These are phyloP conservation scores for Paecilomyces sp. DNA, from an alignment of 2,329 filamentous ascomycete species.

Conservation along the genomic window DNA sequence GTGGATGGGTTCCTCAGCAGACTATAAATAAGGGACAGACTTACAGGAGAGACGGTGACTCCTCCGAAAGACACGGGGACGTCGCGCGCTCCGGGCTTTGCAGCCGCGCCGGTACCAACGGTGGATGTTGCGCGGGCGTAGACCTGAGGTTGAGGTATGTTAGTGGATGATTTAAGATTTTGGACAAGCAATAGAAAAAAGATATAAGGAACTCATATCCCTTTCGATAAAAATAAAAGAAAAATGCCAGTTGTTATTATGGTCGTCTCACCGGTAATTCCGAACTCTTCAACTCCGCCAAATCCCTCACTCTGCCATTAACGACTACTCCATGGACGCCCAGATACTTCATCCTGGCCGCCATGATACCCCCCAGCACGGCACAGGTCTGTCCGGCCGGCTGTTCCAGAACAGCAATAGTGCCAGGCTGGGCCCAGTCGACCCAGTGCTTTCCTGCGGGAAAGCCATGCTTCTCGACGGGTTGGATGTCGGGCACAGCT, in stretches of 20 bases:
- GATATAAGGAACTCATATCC: no score
- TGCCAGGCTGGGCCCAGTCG: conserved; percentile 54
- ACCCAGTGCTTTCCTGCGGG: conserved; percentile 59
- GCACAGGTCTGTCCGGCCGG: conserved; percentile 60
- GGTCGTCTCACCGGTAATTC: conserved; percentile 47
- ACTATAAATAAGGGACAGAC: conserved; percentile 4
- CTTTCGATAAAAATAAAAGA: background rate
- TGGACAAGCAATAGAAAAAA: background rate
- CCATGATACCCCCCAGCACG: conserved; percentile 71
- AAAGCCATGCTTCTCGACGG: conserved; percentile 42
- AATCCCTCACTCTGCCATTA: conserved; percentile 60
- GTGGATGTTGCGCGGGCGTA: conserved; percentile 38
- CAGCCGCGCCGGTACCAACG: conserved; percentile 38
- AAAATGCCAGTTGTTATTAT: background rate
- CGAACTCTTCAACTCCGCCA: conserved; percentile 51
- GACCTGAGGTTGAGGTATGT: conserved; percentile 21
- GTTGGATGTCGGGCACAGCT: conserved; percentile 24
- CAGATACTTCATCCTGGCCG: conserved; percentile 57
- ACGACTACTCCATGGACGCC: conserved; percentile 58
- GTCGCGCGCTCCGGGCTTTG: conserved; percentile 34
- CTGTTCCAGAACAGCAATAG: conserved; percentile 61
- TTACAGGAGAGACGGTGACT: conserved; percentile 35
- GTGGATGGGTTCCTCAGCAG: no score
- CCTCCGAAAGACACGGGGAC: conserved; percentile 33
- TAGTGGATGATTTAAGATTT: background rate